Conservation (phyloP, 2,329 filamentous ascomycete species). For the Didymella arachidicola region DNA sequence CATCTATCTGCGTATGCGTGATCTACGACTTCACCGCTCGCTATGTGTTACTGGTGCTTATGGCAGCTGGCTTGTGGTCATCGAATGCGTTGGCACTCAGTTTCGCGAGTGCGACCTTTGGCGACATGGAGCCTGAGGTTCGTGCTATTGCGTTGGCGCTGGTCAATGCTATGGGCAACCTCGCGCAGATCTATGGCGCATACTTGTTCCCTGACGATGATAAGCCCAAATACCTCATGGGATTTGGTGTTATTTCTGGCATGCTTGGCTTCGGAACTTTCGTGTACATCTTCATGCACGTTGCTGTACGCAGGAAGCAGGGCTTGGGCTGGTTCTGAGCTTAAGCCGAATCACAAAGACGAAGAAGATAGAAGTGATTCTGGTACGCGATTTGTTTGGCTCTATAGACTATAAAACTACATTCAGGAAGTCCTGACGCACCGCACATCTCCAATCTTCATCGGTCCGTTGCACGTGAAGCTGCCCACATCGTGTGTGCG, state of each 20-base stretch:
- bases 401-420: background rate
- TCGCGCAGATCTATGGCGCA: slow-evolving; percentile 64
- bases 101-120: slow-evolving; percentile 62
- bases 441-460: background rate
- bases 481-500: too few relatives aligned
- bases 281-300: slow-evolving; percentile 43
- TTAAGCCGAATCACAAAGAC: background rate
- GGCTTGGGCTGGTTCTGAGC: slow-evolving; percentile 23
- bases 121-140: slow-evolving; percentile 58
- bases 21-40: slow-evolving; percentile 62
- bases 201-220: slow-evolving; percentile 61
- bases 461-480: too few relatives aligned
- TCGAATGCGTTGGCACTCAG: slow-evolving; percentile 61
- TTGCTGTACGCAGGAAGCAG: slow-evolving; percentile 36
- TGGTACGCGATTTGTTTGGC: background rate
- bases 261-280: slow-evolving; percentile 44
- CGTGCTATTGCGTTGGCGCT: slow-evolving; percentile 62
- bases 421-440: background rate
- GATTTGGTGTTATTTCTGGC: slow-evolving; percentile 45
- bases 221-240: slow-evolving; percentile 54
- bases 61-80: slow-evolving; percentile 64
- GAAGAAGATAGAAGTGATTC: background rate
- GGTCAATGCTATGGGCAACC: slow-evolving; percentile 63
- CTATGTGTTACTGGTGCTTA: slow-evolving; percentile 64
- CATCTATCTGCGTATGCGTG: slow-evolving; percentile 50